These are phyloP conservation scores for Kluyveromyces siamensis DNA, from an alignment of 805 yeast species.

Conservation along the genomic window DNA sequence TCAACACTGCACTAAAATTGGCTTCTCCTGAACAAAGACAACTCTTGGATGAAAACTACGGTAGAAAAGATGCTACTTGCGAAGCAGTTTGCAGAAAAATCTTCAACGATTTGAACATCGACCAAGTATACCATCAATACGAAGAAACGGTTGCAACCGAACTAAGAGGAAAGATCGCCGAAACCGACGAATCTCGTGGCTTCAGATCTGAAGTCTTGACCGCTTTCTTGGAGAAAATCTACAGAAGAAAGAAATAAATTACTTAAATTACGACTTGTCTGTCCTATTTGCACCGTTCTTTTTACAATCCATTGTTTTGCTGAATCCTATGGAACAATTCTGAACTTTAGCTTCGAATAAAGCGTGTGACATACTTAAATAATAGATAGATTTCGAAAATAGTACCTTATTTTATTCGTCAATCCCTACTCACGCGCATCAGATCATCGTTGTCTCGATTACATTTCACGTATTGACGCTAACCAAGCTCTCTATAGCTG, in stretches of 20 bases:
- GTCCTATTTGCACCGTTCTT: background rate
- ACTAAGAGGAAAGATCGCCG: conserved; percentile 54
- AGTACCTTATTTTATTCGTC: background rate
- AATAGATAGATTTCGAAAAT: background rate
- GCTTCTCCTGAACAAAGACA: conserved; percentile 75
- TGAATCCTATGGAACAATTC: no score
- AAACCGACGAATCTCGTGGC: conserved; percentile 85
- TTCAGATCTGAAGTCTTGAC: conserved; percentile 81
- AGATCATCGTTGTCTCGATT: no score
- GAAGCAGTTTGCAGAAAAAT: conserved; percentile 67
- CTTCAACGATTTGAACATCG: conserved; percentile 66
- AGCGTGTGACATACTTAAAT: background rate
- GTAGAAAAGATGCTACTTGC: conserved; percentile 60
- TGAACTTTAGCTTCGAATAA: background rate
- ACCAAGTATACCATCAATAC: conserved; percentile 61
- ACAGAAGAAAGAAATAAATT: conserved; percentile 78
- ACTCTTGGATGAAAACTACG: conserved; percentile 80
- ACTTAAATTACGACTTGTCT: background rate
- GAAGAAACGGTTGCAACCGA: conserved; percentile 70
- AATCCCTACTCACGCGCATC: no score
- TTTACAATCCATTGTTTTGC: background rate
- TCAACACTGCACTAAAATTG: conserved; percentile 81
- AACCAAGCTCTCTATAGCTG: no score
- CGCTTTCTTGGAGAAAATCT: conserved; percentile 79
- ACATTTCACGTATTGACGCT: no score